Evolutionary conservation across 306 rosid genomes (phyloP), one percentile per base, ranked within the genome.

Genomic region (Sechiopsis laciniata): DNA sequence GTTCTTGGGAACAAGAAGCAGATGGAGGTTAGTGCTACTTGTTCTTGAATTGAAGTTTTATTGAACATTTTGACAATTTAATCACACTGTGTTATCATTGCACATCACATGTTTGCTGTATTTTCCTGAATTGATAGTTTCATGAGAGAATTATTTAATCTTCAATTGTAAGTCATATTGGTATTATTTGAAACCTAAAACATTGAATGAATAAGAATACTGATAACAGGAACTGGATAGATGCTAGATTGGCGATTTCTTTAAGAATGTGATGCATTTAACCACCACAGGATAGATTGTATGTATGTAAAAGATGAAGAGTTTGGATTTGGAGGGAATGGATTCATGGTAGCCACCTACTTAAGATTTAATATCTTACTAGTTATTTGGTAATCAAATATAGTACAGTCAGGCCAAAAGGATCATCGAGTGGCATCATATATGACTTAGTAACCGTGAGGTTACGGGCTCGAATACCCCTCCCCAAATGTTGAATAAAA

Each of bases 1-100:
- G 59, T 80, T 62, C 96, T 90, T 19, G 86, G 83, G 67, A 84
- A 90, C 79, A 76, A 82, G 9, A 70, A 68, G 52, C 74, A 32
- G 32, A 59, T 87, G 3, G 81, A 85, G 91, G 98, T 88, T 77
- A 63, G 77, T 74, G 59, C 59, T 26, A 61, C 48, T 66, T 55
- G 11, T 67, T 67, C 10, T 67, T 67, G n/a, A 45, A 60, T 60
- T 58, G 37, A 58, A 58, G 15, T 58, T 19, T 20, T 24, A 19
- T 55, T 22, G 12, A 55, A 2, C 26, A 56, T 56, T 20, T 56
- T 8, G 62, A 56, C 62, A 2, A 32, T 62, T 42, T 42, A 1
- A 32, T 32, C 10, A 10, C 69, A 62, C 12, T 16, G 19, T 62
- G 69, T 16, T 62, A 62, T 16, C 7, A 62, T 10, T 62, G 50